phyloP scores from a whole-genome alignment of 495 filamentous ascomycete species.

The Daldinia loculata region DNA sequence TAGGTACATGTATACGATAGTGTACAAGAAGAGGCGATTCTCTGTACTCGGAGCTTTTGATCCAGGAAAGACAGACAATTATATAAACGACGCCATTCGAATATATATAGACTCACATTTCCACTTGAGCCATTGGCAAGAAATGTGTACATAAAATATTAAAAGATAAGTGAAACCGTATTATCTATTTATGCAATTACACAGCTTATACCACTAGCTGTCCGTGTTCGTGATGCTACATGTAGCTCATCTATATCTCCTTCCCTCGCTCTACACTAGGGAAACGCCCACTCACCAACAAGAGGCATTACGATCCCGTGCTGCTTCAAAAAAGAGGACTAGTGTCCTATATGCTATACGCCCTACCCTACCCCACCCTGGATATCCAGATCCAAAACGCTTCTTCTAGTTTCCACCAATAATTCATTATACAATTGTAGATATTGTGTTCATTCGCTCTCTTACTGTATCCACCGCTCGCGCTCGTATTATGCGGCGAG shows the following conservation, averaged over 20 bases:
- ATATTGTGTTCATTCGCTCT: neutral
- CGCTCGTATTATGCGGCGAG: constrained; percentile 49
- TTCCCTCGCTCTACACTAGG: neutral
- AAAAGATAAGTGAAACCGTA: neutral
- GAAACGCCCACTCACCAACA: neutral
- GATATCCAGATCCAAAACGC: neutral
- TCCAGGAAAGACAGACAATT: neutral
- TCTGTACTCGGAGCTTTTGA: neutral
- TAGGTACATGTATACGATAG: neutral
- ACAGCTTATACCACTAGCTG: neutral
- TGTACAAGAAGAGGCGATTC: too few relatives aligned
- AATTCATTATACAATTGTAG: neutral
- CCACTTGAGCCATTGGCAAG: neutral
- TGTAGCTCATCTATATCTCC: neutral
- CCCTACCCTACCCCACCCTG: too few relatives aligned
- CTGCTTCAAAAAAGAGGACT: neutral
- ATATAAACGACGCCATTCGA: neutral
- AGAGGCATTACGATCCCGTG: neutral
- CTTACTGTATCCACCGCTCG: neutral
- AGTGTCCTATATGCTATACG: neutral
- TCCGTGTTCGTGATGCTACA: neutral
- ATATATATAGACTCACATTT: neutral
- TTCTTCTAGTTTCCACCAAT: neutral
- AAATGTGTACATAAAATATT: neutral
- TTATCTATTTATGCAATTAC: neutral